A percentile compares a stretch with the other conserved stretches of the same genome.
phyloP scores from a whole-genome alignment of 192 early-diverging fungal species.

The Coemansia sp. region DNA sequence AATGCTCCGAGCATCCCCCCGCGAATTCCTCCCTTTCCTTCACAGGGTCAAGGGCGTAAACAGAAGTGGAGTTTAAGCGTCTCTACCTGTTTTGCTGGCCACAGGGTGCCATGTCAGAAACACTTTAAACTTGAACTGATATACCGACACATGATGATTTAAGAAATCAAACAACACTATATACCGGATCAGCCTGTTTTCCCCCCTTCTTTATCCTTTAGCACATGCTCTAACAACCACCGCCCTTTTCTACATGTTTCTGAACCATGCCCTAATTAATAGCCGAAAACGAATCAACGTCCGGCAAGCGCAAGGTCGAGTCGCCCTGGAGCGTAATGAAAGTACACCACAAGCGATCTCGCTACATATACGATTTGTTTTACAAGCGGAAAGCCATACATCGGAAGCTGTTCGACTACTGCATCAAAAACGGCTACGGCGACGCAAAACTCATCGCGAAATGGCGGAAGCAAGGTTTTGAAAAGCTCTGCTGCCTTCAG shows the following conservation, averaged over 20 bases:
- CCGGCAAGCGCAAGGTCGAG: constrained; percentile 92
- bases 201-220: not conserved
- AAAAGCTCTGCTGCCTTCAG: constrained; percentile 94
- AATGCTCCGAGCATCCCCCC: constrained; percentile 5
- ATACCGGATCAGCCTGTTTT: not conserved
- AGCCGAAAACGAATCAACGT: constrained; percentile 94
- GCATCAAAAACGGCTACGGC: constrained; percentile 86
- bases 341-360: constrained; percentile 95
- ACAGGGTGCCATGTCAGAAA: not conserved
- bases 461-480: constrained; percentile 97
- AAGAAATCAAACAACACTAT: not conserved
- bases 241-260: not conserved
- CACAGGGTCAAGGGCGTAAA: not conserved
- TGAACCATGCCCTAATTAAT: constrained; percentile 8
- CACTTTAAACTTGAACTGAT: not conserved
- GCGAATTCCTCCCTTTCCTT: not conserved
- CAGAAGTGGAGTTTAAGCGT: not conserved
- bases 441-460: constrained; percentile 95
- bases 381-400: constrained; percentile 95
- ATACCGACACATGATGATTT: not conserved
- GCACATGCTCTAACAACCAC: not conserved
- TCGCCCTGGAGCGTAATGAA: constrained; percentile 92
- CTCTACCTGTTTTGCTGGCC: not conserved
- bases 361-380: constrained; percentile 95
- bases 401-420: constrained; percentile 89